Evolutionary conservation across 2,329 filamentous ascomycete genomes (phyloP).

Genomic region (Pseudocercospora musae): DNA sequence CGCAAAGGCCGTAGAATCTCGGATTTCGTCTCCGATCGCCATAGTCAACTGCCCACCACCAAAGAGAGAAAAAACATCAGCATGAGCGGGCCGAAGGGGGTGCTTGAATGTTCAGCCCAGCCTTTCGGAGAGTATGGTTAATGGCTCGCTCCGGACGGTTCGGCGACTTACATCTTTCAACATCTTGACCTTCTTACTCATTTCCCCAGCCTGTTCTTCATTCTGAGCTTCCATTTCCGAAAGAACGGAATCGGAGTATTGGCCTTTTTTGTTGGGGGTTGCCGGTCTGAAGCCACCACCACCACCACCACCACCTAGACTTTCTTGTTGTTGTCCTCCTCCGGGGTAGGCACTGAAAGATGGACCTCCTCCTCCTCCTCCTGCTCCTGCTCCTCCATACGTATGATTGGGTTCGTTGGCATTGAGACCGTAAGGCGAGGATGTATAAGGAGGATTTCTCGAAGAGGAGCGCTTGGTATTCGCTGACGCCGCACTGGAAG

Average conservation of each 20-base stretch:
- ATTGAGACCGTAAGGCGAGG: conserved; percentile 23
- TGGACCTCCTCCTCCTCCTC: conserved; percentile 1
- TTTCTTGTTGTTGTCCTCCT: conserved; percentile 6
- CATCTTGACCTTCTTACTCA: conserved; percentile 82
- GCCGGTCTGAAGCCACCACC: conserved; percentile 38
- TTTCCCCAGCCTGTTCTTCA: conserved; percentile 83
- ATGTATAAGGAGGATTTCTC: conserved; percentile 23
- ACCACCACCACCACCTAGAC: too few species aligned
- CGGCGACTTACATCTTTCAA: conserved; percentile 71
- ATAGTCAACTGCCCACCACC: conserved; percentile 78
- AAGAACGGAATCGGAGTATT: conserved; percentile 88
- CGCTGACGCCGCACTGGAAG: conserved; percentile 33
- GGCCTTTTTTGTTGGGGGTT: conserved; percentile 62
- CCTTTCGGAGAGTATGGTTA: too few species aligned
- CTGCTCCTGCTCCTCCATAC: conserved; percentile 13
- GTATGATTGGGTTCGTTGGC: conserved; percentile 18
- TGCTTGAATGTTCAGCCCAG: too few species aligned
- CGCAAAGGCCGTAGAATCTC: conserved; percentile 79
- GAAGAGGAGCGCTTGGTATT: conserved; percentile 19
- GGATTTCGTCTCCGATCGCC: conserved; percentile 92
- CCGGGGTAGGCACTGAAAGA: conserved; percentile 34
- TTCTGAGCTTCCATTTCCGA: conserved; percentile 96
- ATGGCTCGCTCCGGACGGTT: too few species aligned
- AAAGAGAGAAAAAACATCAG: conserved; percentile 13
- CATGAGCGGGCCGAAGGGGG: neutral